Evolutionary conservation across 2,329 filamentous ascomycete species (phyloP), one percentile per base, ranked within the genome.

Genomic region (Tolypocladium capitatum): DNA sequence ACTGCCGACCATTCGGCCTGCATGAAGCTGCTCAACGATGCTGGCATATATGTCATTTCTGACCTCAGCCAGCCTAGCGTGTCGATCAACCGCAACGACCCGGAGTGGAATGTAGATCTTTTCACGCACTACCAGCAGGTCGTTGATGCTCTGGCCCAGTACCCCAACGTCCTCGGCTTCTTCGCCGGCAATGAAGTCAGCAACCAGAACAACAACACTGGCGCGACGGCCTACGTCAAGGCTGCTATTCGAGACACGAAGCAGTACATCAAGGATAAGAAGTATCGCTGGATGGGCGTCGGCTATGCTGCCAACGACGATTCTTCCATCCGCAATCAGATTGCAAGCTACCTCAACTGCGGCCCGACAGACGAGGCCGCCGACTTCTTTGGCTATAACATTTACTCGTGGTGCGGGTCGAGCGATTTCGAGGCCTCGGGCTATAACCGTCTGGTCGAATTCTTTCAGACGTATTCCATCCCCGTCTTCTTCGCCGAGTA

Each of bases 331-430:
- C 86, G 92, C 65, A 75, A 75, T 54, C 73, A 88, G 60, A 80
- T 97, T 61, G 86, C 88, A 56, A 72, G 87, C 63, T 98, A 94
- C 78, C 95, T 98, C 73, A 90, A 95, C 76, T 98, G 92, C 64
- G 86, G 90, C 51, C 46, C 58, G 3, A 66, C 79, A 51, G 62
- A 73, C 31, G 70, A 73, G 10, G 61, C 84, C 51, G 94, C 97
- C 55, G 92, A 98, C 69, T 97, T 94, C 75, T 98, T 90, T 86
- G 92, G 92, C 50, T 97, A 97, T 83, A 98, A 98, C 76, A 95
- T 97, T 71, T 98, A 98, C 78, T 94, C 90, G 47, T 98, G 92
- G 92, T 98, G 92, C 66, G 92, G 91, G 56, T 67, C 89, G 57
- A 94, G 86, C 61, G 80, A 74, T 59, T 92, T 84, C 71, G 62